Evolutionary conservation across 1,284 basidiomycete genomes (phyloP).

Genomic region (Microbotryomycetes sp.): DNA sequence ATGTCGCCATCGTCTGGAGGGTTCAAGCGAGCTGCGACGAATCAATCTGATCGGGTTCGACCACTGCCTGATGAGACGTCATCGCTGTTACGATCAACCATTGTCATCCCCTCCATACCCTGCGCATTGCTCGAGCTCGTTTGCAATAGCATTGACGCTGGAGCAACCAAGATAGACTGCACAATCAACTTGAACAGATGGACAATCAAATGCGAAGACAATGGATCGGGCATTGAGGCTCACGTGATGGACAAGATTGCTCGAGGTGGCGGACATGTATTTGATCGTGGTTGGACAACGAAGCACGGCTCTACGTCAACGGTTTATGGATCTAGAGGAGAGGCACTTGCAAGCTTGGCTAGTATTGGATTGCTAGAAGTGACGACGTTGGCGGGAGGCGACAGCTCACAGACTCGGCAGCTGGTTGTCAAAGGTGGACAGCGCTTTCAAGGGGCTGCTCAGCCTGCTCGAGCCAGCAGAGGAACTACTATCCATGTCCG

Average conservation of each 20-base stretch:
- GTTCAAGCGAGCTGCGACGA: background rate
- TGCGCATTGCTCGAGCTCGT: slow-evolving; percentile 72
- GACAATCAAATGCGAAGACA: slow-evolving; percentile 73
- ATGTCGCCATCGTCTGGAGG: background rate
- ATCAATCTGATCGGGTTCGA: slow-evolving; percentile 31
- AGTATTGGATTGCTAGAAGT: slow-evolving; percentile 54
- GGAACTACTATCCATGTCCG: slow-evolving; percentile 75
- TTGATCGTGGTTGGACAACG: background rate
- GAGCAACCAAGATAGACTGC: slow-evolving; percentile 41
- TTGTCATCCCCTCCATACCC: slow-evolving; percentile 71
- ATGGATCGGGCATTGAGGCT: slow-evolving; percentile 65
- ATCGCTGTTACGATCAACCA: slow-evolving; percentile 60
- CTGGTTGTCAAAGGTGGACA: slow-evolving; percentile 50
- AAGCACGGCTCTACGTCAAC: background rate
- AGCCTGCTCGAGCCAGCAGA: background rate
- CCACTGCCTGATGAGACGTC: slow-evolving; percentile 36
- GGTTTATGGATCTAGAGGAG: slow-evolving; percentile 21
- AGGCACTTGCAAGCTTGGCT: slow-evolving; percentile 20
- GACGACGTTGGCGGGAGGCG: slow-evolving; percentile 53
- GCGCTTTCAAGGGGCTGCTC: background rate
- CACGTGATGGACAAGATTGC: slow-evolving; percentile 54
- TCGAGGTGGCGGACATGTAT: slow-evolving; percentile 27
- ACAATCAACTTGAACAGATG: slow-evolving; percentile 53
- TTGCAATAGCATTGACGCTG: slow-evolving; percentile 63
- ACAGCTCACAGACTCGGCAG: slow-evolving; percentile 64